phyloP scores from a whole-genome alignment of 345 rosid species.

The Mercurialis annua region DNA sequence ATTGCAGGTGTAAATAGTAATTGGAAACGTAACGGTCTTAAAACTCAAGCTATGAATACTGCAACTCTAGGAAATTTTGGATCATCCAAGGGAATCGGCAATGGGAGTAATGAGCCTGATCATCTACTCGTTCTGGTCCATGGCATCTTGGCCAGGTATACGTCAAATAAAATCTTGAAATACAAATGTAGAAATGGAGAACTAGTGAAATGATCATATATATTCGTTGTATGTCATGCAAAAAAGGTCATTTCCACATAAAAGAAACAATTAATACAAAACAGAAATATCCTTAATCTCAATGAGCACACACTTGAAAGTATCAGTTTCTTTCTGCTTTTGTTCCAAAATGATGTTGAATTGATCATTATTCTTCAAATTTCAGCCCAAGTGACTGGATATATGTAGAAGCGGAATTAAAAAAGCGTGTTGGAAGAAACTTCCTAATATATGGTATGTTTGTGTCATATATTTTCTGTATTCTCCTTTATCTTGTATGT shows the following conservation, averaged over 20 bases:
- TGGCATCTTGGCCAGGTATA: constrained; percentile 89
- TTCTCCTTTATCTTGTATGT: not conserved
- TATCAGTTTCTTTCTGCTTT: not conserved
- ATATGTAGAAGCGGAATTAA: constrained; percentile 89
- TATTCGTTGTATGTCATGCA: constrained; percentile 1
- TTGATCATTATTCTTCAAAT: constrained; percentile 22
- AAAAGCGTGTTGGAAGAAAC: constrained; percentile 78
- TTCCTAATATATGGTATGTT: constrained; percentile 76
- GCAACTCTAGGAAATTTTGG: constrained; percentile 45
- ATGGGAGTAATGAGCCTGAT: constrained; percentile 62
- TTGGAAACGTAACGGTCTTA: constrained; percentile 47
- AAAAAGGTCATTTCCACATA: not conserved
- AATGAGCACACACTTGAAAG: not conserved
- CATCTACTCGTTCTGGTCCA: constrained; percentile 99
- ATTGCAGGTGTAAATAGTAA: constrained; percentile 30
- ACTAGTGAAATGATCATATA: not conserved
- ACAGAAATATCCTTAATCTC: not conserved
- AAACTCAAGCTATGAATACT: constrained; percentile 64
- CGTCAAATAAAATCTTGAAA: not conserved
- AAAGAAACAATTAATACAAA: not conserved
- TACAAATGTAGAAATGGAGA: constrained; percentile 6
- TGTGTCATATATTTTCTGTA: not conserved
- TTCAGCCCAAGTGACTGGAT: constrained; percentile 97
- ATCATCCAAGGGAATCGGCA: constrained; percentile 31
- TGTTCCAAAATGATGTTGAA: not conserved